Evolutionary conservation across 805 yeast genomes (phyloP), one percentile per base, ranked within the genome.

Genomic region (Soucietia sequanensis): DNA sequence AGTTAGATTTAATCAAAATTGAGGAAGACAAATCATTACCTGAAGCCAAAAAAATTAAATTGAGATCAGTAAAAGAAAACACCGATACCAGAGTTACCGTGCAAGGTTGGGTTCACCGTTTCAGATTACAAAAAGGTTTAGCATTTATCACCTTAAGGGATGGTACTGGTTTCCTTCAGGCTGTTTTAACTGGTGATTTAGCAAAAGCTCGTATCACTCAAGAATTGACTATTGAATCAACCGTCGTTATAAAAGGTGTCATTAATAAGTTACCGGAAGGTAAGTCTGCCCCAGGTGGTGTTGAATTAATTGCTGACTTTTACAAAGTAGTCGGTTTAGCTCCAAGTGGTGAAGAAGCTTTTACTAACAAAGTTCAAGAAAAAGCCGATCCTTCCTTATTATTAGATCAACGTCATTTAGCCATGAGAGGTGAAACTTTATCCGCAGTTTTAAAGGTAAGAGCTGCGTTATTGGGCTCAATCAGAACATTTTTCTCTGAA

Each of bases 221-320:
- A 50, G 84, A 82, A 39, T 75, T 95, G 56, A 91, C 99, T 8
- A 66, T 91, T 48, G 99, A 93, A 70, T 75, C 95, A 12, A 82
- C 96, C 11, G 74, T 95, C 21, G 60, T 80, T 32, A 65, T 93
- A 39, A 84, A 76, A 58, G 99, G 99, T 65, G 76, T 78, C 18
- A 71, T 93, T 42, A 75, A 77, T 61, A 78, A 83, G 52, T 72
- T 95, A 31, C 98, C 98, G 38, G 97, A 88, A 60, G 99, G 99
- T 44, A 90, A 93, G 63, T 72, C 84, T 47, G 99, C 99, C 7
- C 96, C 97, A 39, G 98, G 98, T 44, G 96, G 95, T 42, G 95
- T 91, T 45, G 99, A 93, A 68, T 76, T 95, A 51, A 74, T 75
- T 42, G 97, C 81, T 37, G 99, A 93, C 64, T 93, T 75, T 70